phyloP scores from a whole-genome alignment of 306 rosid species.

The Cucurbita pepo region DNA sequence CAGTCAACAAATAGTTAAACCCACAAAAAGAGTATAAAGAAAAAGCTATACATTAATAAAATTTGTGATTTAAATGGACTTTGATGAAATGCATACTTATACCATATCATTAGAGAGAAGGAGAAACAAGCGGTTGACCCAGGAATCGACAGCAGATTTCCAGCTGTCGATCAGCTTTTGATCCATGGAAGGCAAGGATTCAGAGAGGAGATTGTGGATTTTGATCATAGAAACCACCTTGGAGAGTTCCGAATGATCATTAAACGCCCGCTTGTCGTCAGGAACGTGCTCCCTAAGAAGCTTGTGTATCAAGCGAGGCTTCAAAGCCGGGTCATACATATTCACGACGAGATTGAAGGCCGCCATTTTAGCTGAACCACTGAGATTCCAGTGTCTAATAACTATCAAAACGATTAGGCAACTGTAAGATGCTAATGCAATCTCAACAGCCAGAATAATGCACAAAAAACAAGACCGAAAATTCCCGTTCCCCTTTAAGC shows the following conservation, averaged over 20 bases:
- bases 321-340: constrained; percentile 57
- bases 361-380: constrained; percentile 27
- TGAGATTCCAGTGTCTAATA: not conserved
- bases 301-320: constrained; percentile 50
- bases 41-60: not conserved
- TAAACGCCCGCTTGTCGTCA: constrained; percentile 19
- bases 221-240: constrained; percentile 30
- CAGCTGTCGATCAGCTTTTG: constrained; percentile 24
- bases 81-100: not conserved
- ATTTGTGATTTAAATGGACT: not conserved
- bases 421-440: not conserved
- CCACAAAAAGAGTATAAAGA: not conserved
- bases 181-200: constrained; percentile 22
- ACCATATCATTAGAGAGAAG: constrained; percentile 45
- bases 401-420: not conserved
- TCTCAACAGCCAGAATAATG: not conserved
- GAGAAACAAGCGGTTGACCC: constrained; percentile 40
- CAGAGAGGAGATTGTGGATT: constrained; percentile 50
- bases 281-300: constrained; percentile 44
- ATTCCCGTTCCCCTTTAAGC: not conserved
- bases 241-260: constrained; percentile 26
- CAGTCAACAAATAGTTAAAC: not conserved
- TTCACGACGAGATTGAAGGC: constrained; percentile 33
- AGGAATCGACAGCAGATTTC: constrained; percentile 58
- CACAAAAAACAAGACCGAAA: not conserved